Percentiles rank a stretch among this genome's conserved stretches.
These are phyloP conservation scores for Amphirosellinia nigrospora DNA, from an alignment of 495 filamentous ascomycete genomes.

Conservation along the genomic window DNA sequence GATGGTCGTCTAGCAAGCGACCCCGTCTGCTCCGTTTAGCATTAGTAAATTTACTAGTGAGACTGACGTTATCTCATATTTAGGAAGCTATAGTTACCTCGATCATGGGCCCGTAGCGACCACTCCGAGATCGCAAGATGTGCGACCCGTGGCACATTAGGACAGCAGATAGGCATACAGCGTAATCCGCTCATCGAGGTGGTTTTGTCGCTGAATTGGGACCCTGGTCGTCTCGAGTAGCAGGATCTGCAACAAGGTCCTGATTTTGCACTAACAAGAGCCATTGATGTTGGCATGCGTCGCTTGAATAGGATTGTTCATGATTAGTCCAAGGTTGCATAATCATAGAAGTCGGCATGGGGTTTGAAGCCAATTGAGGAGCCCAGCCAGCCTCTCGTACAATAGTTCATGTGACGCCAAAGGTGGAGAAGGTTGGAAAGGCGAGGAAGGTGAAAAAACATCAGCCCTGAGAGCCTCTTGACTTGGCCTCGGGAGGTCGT, in stretches of 20 bases:
- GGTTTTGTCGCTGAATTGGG: neutral
- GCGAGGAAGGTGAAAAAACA: neutral
- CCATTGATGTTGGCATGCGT: neutral
- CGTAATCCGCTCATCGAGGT: neutral
- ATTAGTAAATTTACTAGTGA: neutral
- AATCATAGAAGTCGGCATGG: neutral
- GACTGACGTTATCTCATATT: neutral
- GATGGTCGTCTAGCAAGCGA: neutral
- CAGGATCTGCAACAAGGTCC: constrained; percentile 14
- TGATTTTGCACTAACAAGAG: neutral
- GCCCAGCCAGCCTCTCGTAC: neutral
- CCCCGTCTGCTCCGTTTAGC: neutral
- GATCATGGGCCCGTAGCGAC: neutral
- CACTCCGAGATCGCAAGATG: neutral
- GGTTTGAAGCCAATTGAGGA: neutral
- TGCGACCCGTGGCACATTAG: neutral
- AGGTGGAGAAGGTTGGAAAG: constrained; percentile 1
- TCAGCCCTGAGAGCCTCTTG: neutral
- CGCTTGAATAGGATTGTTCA: neutral
- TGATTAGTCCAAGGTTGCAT: constrained; percentile 4
- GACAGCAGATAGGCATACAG: neutral
- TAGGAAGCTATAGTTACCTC: neutral
- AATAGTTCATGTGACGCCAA: neutral
- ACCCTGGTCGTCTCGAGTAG: neutral
- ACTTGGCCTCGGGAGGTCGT: neutral